Evolutionary conservation across 2,329 filamentous ascomycete species (phyloP).

Genomic region (Alternaria triticina): DNA sequence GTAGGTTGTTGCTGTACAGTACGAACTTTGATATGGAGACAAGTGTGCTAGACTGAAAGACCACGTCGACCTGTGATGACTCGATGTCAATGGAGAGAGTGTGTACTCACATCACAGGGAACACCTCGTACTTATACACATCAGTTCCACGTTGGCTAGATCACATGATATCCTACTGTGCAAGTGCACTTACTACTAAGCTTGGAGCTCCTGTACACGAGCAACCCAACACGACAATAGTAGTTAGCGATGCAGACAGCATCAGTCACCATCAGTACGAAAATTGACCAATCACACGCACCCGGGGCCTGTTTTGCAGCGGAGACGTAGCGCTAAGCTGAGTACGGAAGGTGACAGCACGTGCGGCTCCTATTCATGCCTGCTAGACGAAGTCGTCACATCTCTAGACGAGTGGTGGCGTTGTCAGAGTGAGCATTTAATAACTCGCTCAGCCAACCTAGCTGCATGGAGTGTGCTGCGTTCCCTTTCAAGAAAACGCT

Average conservation of each 20-base stretch:
- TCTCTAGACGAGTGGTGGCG: neutral
- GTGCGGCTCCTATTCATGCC: neutral
- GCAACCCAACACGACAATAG: accelerated
- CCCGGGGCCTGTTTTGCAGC: neutral
- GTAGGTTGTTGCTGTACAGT: neutral
- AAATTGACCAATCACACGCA: neutral
- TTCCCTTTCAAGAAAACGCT: neutral
- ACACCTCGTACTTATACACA: neutral
- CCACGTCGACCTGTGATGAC: neutral
- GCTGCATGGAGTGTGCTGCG: neutral
- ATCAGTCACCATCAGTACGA: neutral
- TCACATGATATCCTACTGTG: neutral
- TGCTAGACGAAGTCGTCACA: neutral
- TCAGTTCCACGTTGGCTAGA: neutral
- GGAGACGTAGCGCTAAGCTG: neutral
- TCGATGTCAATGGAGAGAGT: neutral
- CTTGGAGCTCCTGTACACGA: accelerated
- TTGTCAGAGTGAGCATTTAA: neutral
- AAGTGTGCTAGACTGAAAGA: neutral
- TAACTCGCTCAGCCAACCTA: accelerated
- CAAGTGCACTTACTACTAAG: neutral
- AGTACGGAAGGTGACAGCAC: neutral
- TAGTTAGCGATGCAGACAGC: neutral
- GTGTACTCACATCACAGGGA: neutral
- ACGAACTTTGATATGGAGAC: neutral